These are phyloP conservation scores for Argentina anserina DNA, from an alignment of 306 rosid genomes.

Conservation along the genomic window DNA sequence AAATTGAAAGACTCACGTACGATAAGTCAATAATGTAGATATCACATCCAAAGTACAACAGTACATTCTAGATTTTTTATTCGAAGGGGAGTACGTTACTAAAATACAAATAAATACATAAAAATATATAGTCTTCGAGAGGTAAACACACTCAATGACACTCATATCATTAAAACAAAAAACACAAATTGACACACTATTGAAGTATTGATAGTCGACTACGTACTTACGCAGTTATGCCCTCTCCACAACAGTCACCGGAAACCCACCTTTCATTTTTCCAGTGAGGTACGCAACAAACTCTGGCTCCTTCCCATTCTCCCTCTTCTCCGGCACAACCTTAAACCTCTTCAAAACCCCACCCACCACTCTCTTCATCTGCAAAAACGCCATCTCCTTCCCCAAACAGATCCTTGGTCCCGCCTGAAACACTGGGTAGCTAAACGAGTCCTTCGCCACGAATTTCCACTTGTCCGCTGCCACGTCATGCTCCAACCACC, in stretches of 20 bases:
- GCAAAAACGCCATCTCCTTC: slow-evolving; percentile 81
- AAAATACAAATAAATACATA: too few relatives aligned
- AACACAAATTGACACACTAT: too few relatives aligned
- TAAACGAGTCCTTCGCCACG: slow-evolving; percentile 42
- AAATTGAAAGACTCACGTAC: too few relatives aligned
- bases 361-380: slow-evolving; percentile 64
- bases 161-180: too few relatives aligned
- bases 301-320: slow-evolving; percentile 32
- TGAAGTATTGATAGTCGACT: too few relatives aligned
- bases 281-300: slow-evolving; percentile 37
- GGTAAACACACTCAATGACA: too few relatives aligned
- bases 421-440: slow-evolving; percentile 70
- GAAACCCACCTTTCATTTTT: slow-evolving; percentile 61
- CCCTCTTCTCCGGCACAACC: slow-evolving; percentile 38
- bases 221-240: too few relatives aligned
- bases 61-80: too few relatives aligned
- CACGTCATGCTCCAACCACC: slow-evolving; percentile 47
- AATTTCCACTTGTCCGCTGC: slow-evolving; percentile 40
- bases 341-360: slow-evolving; percentile 44
- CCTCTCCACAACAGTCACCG: slow-evolving; percentile 42
- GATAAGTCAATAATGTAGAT: too few relatives aligned
- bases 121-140: too few relatives aligned
- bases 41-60: too few relatives aligned
- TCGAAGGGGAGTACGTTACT: too few relatives aligned
- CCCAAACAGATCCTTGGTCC: slow-evolving; percentile 79